A percentile compares a stretch with the other conserved stretches of the same genome.
Conservation (phyloP, 768 basidiomycete genomes). For the Podaxis carcinomalis region DNA sequence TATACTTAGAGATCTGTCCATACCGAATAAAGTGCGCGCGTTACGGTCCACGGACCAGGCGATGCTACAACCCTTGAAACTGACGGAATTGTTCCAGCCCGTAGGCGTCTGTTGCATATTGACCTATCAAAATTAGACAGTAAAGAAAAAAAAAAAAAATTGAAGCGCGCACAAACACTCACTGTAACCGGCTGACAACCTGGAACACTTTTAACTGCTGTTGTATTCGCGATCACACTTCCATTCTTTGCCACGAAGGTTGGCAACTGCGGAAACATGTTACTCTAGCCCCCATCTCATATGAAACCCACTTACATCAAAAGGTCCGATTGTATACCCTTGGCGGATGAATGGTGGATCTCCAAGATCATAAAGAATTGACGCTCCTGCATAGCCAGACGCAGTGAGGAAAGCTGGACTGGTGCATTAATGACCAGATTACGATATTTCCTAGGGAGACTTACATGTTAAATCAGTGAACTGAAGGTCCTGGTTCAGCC, state of each 20-base stretch:
- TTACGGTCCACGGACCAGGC: constrained; percentile 36
- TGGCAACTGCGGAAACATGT: constrained; percentile 28
- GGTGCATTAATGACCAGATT: neutral
- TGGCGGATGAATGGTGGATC: constrained; percentile 42
- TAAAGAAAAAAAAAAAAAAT: neutral
- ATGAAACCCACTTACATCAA: constrained; percentile 30
- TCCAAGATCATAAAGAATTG: constrained; percentile 40
- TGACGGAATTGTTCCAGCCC: constrained; percentile 41
- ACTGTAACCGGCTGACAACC: constrained; percentile 38
- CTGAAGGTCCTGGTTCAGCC: constrained; percentile 40
- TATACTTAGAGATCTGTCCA: neutral
- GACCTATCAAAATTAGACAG: constrained; percentile 23
- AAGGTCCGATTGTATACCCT: constrained; percentile 42
- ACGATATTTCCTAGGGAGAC: constrained; percentile 11
- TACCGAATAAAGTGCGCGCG: constrained; percentile 40
- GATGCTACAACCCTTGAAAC: constrained; percentile 35
- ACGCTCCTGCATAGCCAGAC: constrained; percentile 50
- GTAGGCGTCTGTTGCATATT: constrained; percentile 28
- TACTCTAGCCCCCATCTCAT: neutral
- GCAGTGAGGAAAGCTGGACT: constrained; percentile 45
- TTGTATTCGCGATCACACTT: constrained; percentile 44
- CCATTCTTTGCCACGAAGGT: constrained; percentile 34
- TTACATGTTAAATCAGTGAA: constrained; percentile 46
- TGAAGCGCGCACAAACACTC: constrained; percentile 2
- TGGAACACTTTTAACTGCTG: constrained; percentile 40